Base-by-base conservation (phyloP, 2,329 filamentous ascomycete genomes). In the Pseudophaeomoniella oleicola region DNA sequence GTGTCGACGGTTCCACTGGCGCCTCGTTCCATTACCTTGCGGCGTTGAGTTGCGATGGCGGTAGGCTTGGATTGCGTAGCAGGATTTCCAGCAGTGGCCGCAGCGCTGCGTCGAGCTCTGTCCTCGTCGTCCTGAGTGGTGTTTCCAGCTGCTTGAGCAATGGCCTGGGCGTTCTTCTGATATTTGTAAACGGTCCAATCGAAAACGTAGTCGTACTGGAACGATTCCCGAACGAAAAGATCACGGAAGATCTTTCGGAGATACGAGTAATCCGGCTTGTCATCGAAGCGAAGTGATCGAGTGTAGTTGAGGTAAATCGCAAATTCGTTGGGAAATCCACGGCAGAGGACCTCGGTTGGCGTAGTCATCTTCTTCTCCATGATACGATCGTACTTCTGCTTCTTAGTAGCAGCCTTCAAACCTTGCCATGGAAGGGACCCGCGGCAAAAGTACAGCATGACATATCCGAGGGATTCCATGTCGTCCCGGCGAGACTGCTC, bases 301-400 rank as follows among this genome's bases (percentile, higher is more conserved):
- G 88, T 96, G 72, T 98, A 96, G 79, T 96, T 96, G 45, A 98
- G 75, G 64, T 98, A 98, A 63, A 96, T 96, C 68, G 88, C 87
- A 53, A 98, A 98, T 67, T 98, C 90, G 63, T 96, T 94, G 52
- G 90, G 90, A 71, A 98, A 96, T 49, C 90, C 90, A 60, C 88
- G 86, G 78, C 90, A 98, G 35, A 98, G 83, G 34, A 94, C 87
- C 66, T 98, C 88, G 50, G 88, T 96, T 5, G 90, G 87, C 3
- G 90, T 98, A 11, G 90, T 98, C 90, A 96, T 96, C 84, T 98
- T 98, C 80, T 98, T 98, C 74, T 98, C 90, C 88, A 96, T 96
- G 67, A 98, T 98, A 47, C 88, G 78, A 66, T 98, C 90, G 59
- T 98, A 96, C 71, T 98, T 98, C 70, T 96, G 88, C 79, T 94